Conservation (phyloP, 768 basidiomycete species). For the Rickenella mellea region DNA sequence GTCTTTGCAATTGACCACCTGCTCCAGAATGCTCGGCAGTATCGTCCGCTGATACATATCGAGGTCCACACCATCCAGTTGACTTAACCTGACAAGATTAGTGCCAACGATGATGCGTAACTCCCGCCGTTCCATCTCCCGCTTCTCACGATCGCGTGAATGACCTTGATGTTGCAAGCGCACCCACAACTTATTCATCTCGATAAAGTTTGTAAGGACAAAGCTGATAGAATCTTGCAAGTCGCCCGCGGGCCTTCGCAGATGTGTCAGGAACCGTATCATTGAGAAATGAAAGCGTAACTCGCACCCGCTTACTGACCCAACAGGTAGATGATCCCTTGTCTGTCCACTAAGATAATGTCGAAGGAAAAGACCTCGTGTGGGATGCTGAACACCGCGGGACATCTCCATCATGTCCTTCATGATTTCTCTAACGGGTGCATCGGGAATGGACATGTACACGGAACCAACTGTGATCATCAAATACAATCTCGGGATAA, state of each 20-base stretch:
- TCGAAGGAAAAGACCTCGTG: slow-evolving; percentile 87
- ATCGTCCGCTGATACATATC: slow-evolving; percentile 83
- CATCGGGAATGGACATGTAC: slow-evolving; percentile 97
- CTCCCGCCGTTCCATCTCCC: slow-evolving; percentile 92
- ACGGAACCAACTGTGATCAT: slow-evolving; percentile 99
- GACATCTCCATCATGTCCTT: slow-evolving; percentile 99
- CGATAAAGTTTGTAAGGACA: slow-evolving; percentile 96
- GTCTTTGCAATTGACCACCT: slow-evolving; percentile 97
- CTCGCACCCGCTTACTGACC: slow-evolving; percentile 66
- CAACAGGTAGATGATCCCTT: slow-evolving; percentile 89
- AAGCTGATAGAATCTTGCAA: slow-evolving; percentile 93
- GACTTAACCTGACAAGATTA: slow-evolving; percentile 90
- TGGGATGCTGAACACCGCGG: slow-evolving; percentile 93
- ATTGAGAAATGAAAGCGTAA: slow-evolving; percentile 11
- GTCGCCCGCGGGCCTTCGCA: slow-evolving; percentile 68
- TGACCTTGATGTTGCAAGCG: slow-evolving; percentile 97
- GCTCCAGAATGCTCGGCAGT: slow-evolving; percentile 88
- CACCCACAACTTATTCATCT: slow-evolving; percentile 99
- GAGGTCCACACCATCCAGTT: slow-evolving; percentile 93
- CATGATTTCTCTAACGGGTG: slow-evolving; percentile 98
- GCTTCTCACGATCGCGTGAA: slow-evolving; percentile 93
- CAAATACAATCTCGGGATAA: slow-evolving; percentile 87
- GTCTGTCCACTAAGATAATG: slow-evolving; percentile 98
- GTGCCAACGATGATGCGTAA: slow-evolving; percentile 95
- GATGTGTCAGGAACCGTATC: slow-evolving; percentile 1